phyloP scores from a whole-genome alignment of 352 stramenopile genomes.

The Globisporangium barbulae region DNA sequence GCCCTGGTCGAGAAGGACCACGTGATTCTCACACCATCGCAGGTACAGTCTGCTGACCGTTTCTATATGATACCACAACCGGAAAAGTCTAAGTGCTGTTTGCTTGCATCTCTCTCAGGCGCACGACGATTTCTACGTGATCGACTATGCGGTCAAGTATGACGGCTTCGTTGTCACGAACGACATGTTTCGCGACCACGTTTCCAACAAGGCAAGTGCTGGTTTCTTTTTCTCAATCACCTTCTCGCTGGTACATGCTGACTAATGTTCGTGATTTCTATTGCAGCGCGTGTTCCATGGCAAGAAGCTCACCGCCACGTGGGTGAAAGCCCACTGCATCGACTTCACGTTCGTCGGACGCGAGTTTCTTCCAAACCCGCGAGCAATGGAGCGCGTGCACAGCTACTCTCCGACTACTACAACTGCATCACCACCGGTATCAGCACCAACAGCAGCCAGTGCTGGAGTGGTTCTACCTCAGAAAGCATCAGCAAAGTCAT shows the following conservation, averaged over 20 bases:
- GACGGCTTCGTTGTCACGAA: slow-evolving; percentile 89
- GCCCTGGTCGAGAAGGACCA: slow-evolving; percentile 58
- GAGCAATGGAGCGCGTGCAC: slow-evolving; percentile 71
- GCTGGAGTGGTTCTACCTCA: slow-evolving; percentile 5
- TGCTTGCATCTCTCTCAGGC: slow-evolving; percentile 29
- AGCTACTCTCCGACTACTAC: slow-evolving; percentile 22
- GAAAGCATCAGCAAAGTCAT: slow-evolving; percentile 3
- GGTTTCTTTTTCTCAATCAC: neutral
- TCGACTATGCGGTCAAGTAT: slow-evolving; percentile 89
- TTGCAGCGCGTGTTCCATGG: slow-evolving; percentile 65
- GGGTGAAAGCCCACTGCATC: slow-evolving; percentile 72
- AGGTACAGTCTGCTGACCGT: slow-evolving; percentile 20
- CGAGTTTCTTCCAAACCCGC: slow-evolving; percentile 89
- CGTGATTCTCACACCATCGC: slow-evolving; percentile 76
- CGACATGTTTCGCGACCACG: slow-evolving; percentile 91
- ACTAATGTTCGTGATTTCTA: neutral
- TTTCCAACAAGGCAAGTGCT: slow-evolving; percentile 57
- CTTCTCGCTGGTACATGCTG: neutral
- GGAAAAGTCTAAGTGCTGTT: neutral
- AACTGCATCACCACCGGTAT: neutral
- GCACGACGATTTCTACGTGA: slow-evolving; percentile 91
- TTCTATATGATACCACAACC: neutral
- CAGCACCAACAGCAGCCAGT: neutral
- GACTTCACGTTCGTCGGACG: slow-evolving; percentile 88
- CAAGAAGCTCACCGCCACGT: slow-evolving; percentile 44